Evolutionary conservation across 352 stramenopile species (phyloP).

Genomic region (Achlya hypogyna): DNA sequence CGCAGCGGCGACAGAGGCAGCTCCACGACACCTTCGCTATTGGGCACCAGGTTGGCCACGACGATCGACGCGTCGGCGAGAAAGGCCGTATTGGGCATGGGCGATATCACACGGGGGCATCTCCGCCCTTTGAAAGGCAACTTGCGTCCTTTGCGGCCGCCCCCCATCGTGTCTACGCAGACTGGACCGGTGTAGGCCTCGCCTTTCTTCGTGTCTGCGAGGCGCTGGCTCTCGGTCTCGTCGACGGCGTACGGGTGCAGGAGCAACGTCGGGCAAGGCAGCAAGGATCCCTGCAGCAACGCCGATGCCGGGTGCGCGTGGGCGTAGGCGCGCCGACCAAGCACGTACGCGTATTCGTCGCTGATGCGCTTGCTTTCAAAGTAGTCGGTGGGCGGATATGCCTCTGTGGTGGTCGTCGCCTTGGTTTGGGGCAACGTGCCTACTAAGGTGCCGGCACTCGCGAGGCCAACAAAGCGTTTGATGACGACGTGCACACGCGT

Average conservation of each 20-base stretch:
- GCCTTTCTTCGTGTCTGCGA: conserved; percentile 3
- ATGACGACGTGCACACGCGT: conserved; percentile 6
- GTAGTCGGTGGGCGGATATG: conserved; percentile 24
- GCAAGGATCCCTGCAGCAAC: conserved; percentile 28
- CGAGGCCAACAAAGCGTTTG: neutral
- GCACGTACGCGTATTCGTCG: conserved; percentile 66
- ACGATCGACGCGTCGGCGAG: conserved; percentile 20
- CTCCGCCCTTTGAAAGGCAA: neutral
- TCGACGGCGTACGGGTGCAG: conserved; percentile 41
- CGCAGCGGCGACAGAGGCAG: neutral
- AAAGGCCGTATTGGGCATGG: conserved; percentile 28
- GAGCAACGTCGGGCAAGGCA: conserved; percentile 40
- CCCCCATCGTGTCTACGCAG: no score
- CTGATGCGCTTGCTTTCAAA: conserved; percentile 53
- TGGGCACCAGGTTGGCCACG: conserved; percentile 13
- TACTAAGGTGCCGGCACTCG: no score
- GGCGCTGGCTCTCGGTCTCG: conserved; percentile 19
- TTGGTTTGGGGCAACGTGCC: no score
- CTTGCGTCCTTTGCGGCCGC: neutral
- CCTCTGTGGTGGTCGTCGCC: no score
- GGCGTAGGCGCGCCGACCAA: conserved; percentile 36
- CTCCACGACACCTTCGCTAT: neutral
- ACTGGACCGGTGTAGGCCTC: neutral
- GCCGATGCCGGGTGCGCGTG: conserved; percentile 21
- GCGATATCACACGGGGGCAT: no score